Evolutionary conservation across 192 early-diverging fungal species (phyloP).

Genomic region (Coemansia nantahalensis): DNA sequence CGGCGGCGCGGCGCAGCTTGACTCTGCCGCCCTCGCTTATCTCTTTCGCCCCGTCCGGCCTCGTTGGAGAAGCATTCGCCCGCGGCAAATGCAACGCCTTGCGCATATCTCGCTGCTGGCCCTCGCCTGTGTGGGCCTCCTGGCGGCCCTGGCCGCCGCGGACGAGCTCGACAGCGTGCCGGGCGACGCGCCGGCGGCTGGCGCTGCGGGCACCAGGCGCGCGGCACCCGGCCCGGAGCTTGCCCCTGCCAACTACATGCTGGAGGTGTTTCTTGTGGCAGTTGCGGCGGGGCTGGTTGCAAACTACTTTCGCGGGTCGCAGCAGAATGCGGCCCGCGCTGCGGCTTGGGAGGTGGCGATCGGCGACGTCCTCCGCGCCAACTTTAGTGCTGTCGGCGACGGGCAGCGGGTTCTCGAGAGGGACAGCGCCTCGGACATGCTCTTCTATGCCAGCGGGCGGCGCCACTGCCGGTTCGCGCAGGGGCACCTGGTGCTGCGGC

Average conservation of each 20-base stretch:
- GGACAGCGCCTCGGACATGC: conserved; percentile 72
- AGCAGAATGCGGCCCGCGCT: conserved; percentile 26
- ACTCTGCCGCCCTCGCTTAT: not conserved
- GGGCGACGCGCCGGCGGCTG: conserved; percentile 15
- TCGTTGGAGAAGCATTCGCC: not conserved
- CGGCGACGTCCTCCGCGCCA: conserved; percentile 47
- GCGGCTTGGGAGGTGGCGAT: conserved; percentile 34
- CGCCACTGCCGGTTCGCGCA: conserved; percentile 65
- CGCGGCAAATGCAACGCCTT: not conserved
- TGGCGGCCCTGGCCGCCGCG: conserved; percentile 21
- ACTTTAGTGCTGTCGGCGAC: conserved; percentile 75
- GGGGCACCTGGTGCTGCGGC: conserved; percentile 56
- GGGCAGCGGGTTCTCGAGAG: conserved; percentile 50
- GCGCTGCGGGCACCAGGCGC: not conserved
- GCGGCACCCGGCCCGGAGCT: conserved; percentile 12
- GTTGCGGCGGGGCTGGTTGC: conserved; percentile 28
- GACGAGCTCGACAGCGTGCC: conserved; percentile 44
- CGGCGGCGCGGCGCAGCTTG: too few relatives aligned
- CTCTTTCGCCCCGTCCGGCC: not conserved
- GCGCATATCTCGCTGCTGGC: conserved; percentile 17
- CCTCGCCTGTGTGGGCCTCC: conserved; percentile 21
- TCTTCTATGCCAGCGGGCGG: conserved; percentile 77
- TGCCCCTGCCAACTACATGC: conserved; percentile 28
- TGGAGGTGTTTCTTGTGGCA: conserved; percentile 24
- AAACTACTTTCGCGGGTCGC: conserved; percentile 53